Conservation (phyloP, 1,139 yeast species). For the Kluyveromyces sp. region DNA sequence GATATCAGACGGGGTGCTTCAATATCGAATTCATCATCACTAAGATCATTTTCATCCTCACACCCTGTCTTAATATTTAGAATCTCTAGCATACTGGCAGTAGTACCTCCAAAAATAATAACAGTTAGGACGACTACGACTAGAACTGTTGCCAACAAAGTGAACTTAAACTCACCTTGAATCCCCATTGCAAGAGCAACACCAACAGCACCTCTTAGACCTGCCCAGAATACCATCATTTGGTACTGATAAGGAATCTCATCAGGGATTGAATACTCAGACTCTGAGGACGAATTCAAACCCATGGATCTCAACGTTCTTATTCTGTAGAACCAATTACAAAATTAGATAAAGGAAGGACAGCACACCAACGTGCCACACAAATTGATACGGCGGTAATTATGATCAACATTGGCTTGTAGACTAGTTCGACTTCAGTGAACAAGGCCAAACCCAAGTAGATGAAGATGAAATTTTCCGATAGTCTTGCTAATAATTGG, state of each 20-base stretch:
- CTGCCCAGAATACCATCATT: constrained; percentile 99
- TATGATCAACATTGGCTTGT: constrained; percentile 86
- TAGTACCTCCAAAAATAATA: constrained; percentile 94
- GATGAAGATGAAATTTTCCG: constrained; percentile 94
- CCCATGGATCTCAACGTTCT: constrained; percentile 32
- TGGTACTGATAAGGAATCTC: constrained; percentile 94
- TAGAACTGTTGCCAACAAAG: constrained; percentile 84
- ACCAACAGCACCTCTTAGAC: constrained; percentile 97
- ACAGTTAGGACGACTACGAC: constrained; percentile 96
- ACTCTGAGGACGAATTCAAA: constrained; percentile 25
- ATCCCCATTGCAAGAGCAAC: constrained; percentile 97
- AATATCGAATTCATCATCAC: constrained; percentile 93
- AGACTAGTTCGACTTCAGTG: constrained; percentile 91
- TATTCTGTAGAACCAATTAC: constrained; percentile 72
- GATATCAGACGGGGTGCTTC: constrained; percentile 52
- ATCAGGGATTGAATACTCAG: constrained; percentile 52
- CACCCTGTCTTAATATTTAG: constrained; percentile 90
- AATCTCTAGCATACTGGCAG: constrained; percentile 95
- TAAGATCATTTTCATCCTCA: constrained; percentile 68
- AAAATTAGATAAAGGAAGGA: constrained; percentile 82
- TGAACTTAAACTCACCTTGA: constrained; percentile 87
- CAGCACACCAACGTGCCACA: constrained; percentile 95
- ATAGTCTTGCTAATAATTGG: constrained; percentile 86
- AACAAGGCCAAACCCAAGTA: constrained; percentile 89
- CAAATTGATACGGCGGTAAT: constrained; percentile 87